A percentile compares a stretch with the other conserved stretches of the same genome.
Evolutionary conservation across 768 basidiomycete species (phyloP).

Genomic region (Agaricus blazei): DNA sequence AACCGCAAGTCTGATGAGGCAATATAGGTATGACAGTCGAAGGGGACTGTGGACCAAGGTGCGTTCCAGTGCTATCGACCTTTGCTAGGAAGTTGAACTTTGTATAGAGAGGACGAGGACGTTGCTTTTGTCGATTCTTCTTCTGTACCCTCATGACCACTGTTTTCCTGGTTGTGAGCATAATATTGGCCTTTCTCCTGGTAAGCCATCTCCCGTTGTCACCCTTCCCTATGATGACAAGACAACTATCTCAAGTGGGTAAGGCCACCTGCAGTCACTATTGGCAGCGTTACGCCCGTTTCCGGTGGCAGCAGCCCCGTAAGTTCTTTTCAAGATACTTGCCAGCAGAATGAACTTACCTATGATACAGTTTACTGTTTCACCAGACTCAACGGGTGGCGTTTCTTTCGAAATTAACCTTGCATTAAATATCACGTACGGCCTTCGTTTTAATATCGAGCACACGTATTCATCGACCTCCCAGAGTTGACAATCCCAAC

Average conservation of each 20-base stretch:
- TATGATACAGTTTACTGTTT: neutral
- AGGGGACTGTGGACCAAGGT: conserved; percentile 71
- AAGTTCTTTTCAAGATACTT: conserved; percentile 12
- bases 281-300: conserved; percentile 44
- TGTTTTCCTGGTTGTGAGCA: conserved; percentile 60
- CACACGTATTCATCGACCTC: neutral
- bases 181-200: conserved; percentile 61
- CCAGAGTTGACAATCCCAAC: conserved; percentile 77
- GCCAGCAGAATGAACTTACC: neutral
- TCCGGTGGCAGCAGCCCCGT: conserved; percentile 41
- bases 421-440: conserved; percentile 8
- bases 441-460: neutral
- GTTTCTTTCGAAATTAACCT: conserved; percentile 4
- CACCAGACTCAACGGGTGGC: neutral
- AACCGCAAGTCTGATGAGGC: conserved; percentile 37
- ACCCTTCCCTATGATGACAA: neutral
- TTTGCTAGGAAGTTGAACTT: neutral
- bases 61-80: neutral
- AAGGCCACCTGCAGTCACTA: conserved; percentile 60
- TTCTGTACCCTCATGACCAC: conserved; percentile 69
- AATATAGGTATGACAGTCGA: conserved; percentile 52
- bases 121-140: conserved; percentile 65
- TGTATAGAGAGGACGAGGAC: conserved; percentile 51
- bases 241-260: conserved; percentile 51
- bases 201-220: conserved; percentile 33